Evolutionary conservation across 306 rosid genomes (phyloP).

Genomic region (Chamaecrista fasciculata): DNA sequence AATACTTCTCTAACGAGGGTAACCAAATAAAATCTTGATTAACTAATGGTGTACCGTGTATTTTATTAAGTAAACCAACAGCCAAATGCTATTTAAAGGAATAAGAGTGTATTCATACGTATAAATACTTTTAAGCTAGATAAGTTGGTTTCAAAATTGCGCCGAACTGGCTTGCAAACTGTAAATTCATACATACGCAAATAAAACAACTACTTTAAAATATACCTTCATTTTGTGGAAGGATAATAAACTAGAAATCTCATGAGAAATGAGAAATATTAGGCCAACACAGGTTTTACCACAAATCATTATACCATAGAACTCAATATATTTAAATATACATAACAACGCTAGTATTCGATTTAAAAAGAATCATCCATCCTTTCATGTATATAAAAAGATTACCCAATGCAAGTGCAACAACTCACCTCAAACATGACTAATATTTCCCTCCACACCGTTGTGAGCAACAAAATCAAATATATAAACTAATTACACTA

Average conservation of each 20-base stretch:
- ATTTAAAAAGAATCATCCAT: background rate
- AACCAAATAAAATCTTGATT: no score
- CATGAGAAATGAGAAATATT: background rate
- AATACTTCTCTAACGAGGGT: no score
- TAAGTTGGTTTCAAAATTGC: no score
- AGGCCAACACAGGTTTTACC: background rate
- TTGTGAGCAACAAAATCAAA: conserved; percentile 14
- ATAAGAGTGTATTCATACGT: no score
- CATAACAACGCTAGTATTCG: conserved; percentile 10
- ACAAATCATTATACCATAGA: background rate
- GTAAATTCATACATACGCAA: no score
- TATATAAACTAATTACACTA: conserved; percentile 25
- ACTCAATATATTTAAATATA: conserved; percentile 20
- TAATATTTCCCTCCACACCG: conserved; percentile 2
- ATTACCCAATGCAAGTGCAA: conserved; percentile 17
- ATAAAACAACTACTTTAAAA: no score
- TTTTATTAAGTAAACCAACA: no score
- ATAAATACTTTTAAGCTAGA: no score
- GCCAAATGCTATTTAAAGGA: no score
- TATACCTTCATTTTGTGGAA: background rate
- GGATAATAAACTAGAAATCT: background rate
- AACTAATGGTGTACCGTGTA: no score
- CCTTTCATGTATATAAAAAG: conserved; percentile 16
- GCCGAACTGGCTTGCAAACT: no score
- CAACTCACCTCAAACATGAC: conserved; percentile 15